These are phyloP conservation scores for Xylaria sp. DNA, from an alignment of 2,329 filamentous ascomycete genomes.

Conservation along the genomic window DNA sequence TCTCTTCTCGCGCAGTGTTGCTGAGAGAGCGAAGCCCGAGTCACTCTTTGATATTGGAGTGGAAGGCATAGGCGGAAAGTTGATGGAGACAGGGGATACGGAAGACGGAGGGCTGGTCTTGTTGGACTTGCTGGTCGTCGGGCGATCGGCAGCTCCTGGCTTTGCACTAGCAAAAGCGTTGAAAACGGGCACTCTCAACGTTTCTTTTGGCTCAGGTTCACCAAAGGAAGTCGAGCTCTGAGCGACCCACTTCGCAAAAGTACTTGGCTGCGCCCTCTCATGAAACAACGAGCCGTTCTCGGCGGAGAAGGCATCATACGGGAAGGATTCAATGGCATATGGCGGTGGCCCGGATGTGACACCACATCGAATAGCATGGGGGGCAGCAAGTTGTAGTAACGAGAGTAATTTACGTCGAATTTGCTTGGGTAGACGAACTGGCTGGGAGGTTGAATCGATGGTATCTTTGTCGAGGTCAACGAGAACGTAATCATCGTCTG, in stretches of 20 bases:
- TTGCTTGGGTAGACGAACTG: conserved; percentile 84
- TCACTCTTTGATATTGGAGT: conserved; percentile 90
- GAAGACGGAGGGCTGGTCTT: conserved; percentile 72
- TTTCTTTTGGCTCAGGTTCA: conserved; percentile 66
- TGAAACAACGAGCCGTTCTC: conserved; percentile 87
- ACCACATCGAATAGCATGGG: conserved; percentile 87
- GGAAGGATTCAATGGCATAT: conserved; percentile 93
- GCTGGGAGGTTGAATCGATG: conserved; percentile 84
- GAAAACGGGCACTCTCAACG: conserved; percentile 76
- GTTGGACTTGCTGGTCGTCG: conserved; percentile 76
- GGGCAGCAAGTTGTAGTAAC: conserved; percentile 87
- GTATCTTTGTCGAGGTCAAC: conserved; percentile 93
- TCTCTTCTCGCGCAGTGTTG: conserved; percentile 90
- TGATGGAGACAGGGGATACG: conserved; percentile 80
- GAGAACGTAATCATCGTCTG: conserved; percentile 94
- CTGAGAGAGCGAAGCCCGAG: conserved; percentile 87
- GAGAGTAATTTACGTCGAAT: conserved; percentile 90
- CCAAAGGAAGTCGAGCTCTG: conserved; percentile 92
- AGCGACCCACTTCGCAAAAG: conserved; percentile 85
- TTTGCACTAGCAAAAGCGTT: conserved; percentile 89
- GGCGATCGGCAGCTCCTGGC: conserved; percentile 77
- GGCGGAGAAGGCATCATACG: conserved; percentile 87
- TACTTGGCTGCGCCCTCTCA: conserved; percentile 74
- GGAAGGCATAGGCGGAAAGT: conserved; percentile 79
- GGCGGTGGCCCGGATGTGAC: conserved; percentile 89